Conservation (phyloP, 2,329 filamentous ascomycete genomes). For the Onygenales sp. region DNA sequence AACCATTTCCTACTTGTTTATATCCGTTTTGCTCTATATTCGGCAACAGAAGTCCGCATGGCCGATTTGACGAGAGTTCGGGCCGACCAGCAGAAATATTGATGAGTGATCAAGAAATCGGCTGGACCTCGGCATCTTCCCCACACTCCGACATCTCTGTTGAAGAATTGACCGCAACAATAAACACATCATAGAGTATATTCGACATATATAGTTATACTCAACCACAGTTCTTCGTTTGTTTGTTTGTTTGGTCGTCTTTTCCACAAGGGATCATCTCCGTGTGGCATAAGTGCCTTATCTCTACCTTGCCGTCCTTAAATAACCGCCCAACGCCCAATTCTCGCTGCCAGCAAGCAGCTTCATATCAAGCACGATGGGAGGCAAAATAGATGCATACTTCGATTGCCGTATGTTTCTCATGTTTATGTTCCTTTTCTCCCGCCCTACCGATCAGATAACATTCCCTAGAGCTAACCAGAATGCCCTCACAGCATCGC, state of each 20-base stretch:
- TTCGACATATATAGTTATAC: no score
- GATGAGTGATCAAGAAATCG: neutral
- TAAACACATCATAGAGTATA: no score
- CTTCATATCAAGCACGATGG: constrained; percentile 34
- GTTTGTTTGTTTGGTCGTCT: no score
- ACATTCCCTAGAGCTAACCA: neutral
- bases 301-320: no score
- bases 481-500: constrained; percentile 47
- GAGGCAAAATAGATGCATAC: constrained; percentile 55
- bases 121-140: constrained; percentile 2
- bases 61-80: neutral
- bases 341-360: neutral
- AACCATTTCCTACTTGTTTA: no score
- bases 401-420: constrained; percentile 53
- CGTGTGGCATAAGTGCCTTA: no score
- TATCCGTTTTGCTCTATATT: neutral
- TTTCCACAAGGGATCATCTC: no score
- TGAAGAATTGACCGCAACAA: no score
- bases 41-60: neutral
- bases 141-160: neutral
- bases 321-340: neutral
- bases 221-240: no score
- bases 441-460: neutral
- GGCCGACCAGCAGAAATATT: neutral
- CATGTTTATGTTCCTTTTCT: constrained; percentile 25